Evolutionary conservation across 441 rosid species (phyloP).

Genomic region (Erodium texanum): DNA sequence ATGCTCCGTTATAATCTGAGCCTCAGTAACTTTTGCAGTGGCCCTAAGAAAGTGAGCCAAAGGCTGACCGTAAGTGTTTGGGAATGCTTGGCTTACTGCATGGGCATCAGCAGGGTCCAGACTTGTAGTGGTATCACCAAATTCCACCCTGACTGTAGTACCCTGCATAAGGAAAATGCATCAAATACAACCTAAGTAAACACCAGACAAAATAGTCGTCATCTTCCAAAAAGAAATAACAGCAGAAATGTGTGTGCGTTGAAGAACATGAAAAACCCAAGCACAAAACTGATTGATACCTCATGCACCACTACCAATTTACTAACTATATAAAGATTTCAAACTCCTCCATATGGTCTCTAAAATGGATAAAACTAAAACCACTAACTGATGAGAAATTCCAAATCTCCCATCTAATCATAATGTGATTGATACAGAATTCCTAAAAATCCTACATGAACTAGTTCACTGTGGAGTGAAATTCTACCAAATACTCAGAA

Average conservation of each 20-base stretch:
- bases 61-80: conserved; percentile 80
- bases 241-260: no score
- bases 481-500: neutral
- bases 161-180: conserved; percentile 43
- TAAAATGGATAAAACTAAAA: neutral
- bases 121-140: conserved; percentile 73
- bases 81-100: conserved; percentile 59
- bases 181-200: neutral
- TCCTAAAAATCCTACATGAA: neutral
- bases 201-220: neutral
- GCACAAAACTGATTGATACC: no score
- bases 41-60: conserved; percentile 91
- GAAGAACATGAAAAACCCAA: no score
- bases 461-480: neutral
- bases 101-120: conserved; percentile 64
- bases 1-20: conserved; percentile 81
- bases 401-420: neutral
- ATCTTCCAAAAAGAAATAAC: neutral
- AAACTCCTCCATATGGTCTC: neutral
- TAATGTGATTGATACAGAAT: no score
- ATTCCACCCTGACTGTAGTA: conserved; percentile 85
- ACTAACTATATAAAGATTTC: neutral
- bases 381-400: neutral
- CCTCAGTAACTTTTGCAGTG: conserved; percentile 75
- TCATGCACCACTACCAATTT: neutral